Conservation (phyloP, 2,329 filamentous ascomycete genomes). For the Paecilomyces sp. region DNA sequence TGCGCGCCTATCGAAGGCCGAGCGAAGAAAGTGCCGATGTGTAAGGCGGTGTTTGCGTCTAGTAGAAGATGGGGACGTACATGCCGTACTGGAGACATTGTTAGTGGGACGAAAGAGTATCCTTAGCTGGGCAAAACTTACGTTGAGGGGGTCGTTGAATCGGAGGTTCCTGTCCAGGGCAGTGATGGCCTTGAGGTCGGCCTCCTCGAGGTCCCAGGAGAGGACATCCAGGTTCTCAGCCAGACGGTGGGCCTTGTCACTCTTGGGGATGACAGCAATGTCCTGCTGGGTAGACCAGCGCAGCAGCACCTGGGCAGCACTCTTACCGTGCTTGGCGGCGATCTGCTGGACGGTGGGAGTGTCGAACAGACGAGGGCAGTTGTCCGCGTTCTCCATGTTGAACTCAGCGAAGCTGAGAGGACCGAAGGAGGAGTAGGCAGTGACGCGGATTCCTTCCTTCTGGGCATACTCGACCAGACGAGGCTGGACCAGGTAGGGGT, state of each 20-base stretch:
- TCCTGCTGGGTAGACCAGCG: conserved; percentile 81
- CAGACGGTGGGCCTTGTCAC: conserved; percentile 51
- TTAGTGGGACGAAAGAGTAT: conserved; percentile 16
- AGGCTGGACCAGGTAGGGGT: conserved; percentile 76
- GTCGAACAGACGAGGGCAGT: conserved; percentile 63
- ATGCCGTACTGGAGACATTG: conserved; percentile 38
- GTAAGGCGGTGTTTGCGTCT: neutral
- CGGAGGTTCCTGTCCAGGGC: conserved; percentile 59
- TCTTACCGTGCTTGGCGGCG: conserved; percentile 63
- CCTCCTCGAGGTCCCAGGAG: conserved; percentile 57
- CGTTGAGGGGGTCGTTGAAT: conserved; percentile 70
- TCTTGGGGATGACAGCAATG: conserved; percentile 78
- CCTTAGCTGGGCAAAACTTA: conserved; percentile 36
- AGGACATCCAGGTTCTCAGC: conserved; percentile 61
- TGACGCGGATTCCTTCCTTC: conserved; percentile 64
- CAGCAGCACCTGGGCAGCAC: conserved; percentile 72
- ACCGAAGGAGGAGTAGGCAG: conserved; percentile 79
- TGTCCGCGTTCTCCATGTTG: conserved; percentile 60
- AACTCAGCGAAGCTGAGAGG: conserved; percentile 73
- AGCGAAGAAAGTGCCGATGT: neutral
- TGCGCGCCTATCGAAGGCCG: neutral
- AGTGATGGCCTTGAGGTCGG: conserved; percentile 61
- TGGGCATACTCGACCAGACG: conserved; percentile 64
- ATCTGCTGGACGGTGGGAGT: conserved; percentile 58
- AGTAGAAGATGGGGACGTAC: conserved; percentile 26